A percentile compares a stretch with the other conserved stretches of the same genome.
Conservation (phyloP, 176 grass and related monocot genomes). For the Ampelocalamus luodianensis region DNA sequence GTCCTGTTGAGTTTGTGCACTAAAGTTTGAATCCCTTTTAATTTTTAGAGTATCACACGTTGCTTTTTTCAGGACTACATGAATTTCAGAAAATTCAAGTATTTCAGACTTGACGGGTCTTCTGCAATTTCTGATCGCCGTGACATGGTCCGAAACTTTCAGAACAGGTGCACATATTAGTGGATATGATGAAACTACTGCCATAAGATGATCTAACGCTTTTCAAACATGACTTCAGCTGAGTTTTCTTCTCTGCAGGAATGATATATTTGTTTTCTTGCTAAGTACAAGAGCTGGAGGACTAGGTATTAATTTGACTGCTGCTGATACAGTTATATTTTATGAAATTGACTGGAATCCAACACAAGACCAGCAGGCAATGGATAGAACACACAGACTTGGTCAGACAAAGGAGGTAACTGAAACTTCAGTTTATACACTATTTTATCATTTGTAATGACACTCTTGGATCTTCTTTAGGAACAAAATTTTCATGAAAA, state of each 20-base stretch:
- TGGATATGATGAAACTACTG: not conserved
- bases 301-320: constrained; percentile 97
- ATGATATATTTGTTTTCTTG: constrained; percentile 99
- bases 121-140: constrained; percentile 90
- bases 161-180: constrained; percentile 63
- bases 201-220: constrained; percentile 22
- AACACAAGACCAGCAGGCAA: constrained; percentile 97
- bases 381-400: constrained; percentile 98
- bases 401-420: constrained; percentile 96
- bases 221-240: constrained; percentile 41
- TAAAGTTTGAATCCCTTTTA: not conserved
- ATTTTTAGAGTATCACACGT: not conserved
- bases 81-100: constrained; percentile 99
- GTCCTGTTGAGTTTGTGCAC: not conserved
- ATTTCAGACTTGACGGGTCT: constrained; percentile 95
- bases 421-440: constrained; percentile 31
- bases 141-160: constrained; percentile 99
- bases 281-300: constrained; percentile 98
- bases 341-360: constrained; percentile 99
- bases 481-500: not conserved
- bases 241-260: constrained; percentile 62
- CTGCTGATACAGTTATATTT: constrained; percentile 99
- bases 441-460: constrained; percentile 17
- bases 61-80: constrained; percentile 90
- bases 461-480: not conserved